Evolutionary conservation across 2,329 filamentous ascomycete genomes (phyloP).

Genomic region (Tolypocladium ophioglossoides): DNA sequence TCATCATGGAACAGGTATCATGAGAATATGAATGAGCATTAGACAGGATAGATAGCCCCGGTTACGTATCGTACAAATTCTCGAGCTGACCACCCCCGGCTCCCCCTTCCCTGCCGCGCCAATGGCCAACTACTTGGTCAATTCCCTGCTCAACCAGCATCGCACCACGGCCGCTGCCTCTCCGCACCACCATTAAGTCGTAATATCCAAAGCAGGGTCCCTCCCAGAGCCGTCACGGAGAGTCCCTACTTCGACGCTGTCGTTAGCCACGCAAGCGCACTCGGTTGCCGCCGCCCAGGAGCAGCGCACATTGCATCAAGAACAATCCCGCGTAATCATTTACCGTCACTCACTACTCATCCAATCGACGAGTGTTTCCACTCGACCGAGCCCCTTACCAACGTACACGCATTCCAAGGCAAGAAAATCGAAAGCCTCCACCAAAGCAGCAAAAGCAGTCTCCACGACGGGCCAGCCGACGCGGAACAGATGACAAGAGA

Average conservation of each 20-base stretch:
- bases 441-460: not conserved
- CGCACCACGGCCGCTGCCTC: not conserved
- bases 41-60: not conserved
- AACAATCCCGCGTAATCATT: not conserved
- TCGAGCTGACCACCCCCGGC: not conserved
- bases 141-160: not conserved
- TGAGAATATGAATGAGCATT: not conserved
- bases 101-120: not conserved
- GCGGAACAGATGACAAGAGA: conserved; percentile 11
- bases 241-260: not conserved
- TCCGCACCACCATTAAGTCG: not conserved
- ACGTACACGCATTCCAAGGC: conserved; percentile 1
- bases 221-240: not conserved
- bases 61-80: not conserved
- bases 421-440: not conserved
- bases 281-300: not conserved
- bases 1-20: not conserved
- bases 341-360: not conserved
- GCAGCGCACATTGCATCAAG: not conserved
- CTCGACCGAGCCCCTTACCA: conserved; percentile 1
- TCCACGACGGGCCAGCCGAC: conserved; percentile 22
- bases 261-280: not conserved
- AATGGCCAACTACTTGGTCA: not conserved
- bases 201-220: not conserved
- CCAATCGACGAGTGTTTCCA: not conserved